Base-by-base conservation (phyloP, 2,329 filamentous ascomycete species). In the Tolypocladium cylindrosporum region DNA sequence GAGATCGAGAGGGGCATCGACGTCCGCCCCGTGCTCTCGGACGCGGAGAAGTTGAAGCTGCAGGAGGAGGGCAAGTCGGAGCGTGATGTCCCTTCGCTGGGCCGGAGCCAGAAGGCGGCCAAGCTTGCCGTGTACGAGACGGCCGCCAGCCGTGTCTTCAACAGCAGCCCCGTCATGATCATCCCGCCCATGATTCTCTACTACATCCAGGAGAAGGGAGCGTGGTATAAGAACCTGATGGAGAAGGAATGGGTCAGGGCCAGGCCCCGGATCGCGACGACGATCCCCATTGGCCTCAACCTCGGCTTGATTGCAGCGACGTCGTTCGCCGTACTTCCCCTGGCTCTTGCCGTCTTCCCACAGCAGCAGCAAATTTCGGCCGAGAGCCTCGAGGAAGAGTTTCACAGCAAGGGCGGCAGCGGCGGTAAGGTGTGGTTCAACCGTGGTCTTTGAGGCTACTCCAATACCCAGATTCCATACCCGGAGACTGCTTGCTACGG, bases 141-240 rank as follows among this genome's bases (percentile, higher is more conserved):
- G 54, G 94, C 94, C 2, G 77, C 95, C 52, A 94, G 89, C 64
- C 85, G 94, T 60, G 92, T 97, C 60, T 80, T 97, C 67, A 99
- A 97, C 74, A 89, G 91, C 60, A 95, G 90, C 14, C 94, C 94
- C 13, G 94, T 99, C 76, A 99, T 99, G 94, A 91, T 96, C 16
- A 79, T 99, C 52, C 94, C 94, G 48, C 91, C 94, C 27, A 78
- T 99, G 69, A 76, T 95, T 31, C 81, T 99, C 57, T 89, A 97
- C 56, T 81, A 86, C 64, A 77, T 99, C 66, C 92, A 99, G 79
- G 65, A 67, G 37, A 73, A 70, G 66, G 70, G 72, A 63, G 66
- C 68, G 51, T 75, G 72, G 72, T 75, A 75, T 57, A 66, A 64
- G 65, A 68, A 66, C 43, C 58, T 75, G 43, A 64, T 75, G 65